Evolutionary conservation across 148 eudicot genomes (phyloP).

Genomic region (Agrostemma githago): DNA sequence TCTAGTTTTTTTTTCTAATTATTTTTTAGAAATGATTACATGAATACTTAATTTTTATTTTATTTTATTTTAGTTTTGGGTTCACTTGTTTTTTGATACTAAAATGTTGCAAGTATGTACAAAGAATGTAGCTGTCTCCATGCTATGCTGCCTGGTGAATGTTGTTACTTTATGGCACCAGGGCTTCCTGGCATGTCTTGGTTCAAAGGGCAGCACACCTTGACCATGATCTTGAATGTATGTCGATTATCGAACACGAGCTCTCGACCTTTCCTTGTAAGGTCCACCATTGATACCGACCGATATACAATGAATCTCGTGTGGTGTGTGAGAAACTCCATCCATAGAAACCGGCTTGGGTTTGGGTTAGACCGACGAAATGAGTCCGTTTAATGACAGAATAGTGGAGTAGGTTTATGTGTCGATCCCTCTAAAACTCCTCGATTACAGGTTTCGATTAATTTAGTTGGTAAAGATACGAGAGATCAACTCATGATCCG

Average conservation of each 20-base stretch:
- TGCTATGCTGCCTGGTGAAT: constrained; percentile 9
- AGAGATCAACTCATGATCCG: too few relatives aligned
- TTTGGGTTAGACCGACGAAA: too few relatives aligned
- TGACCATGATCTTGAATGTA: neutral
- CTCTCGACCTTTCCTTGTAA: too few relatives aligned
- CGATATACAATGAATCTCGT: too few relatives aligned
- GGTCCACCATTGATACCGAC: too few relatives aligned
- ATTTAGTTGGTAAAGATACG: too few relatives aligned
- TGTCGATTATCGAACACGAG: neutral
- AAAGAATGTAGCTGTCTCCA: neutral
- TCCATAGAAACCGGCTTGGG: too few relatives aligned
- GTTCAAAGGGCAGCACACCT: neutral
- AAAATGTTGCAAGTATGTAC: constrained; percentile 8
- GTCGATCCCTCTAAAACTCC: too few relatives aligned
- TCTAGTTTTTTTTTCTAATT: constrained; percentile 8
- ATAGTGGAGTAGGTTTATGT: too few relatives aligned
- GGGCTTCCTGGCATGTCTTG: constrained; percentile 20
- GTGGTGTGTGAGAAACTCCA: too few relatives aligned
- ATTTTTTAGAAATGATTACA: constrained; percentile 23
- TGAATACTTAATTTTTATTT: constrained; percentile 8
- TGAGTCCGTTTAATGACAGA: too few relatives aligned
- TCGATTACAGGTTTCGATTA: too few relatives aligned
- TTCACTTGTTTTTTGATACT: constrained; percentile 11
- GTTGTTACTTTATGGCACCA: constrained; percentile 25
- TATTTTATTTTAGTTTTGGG: neutral